Evolutionary conservation across 371 early-diverging fungal species (phyloP), one percentile per base, ranked within the genome.

Genomic region (Choanephora cucurbitarum): DNA sequence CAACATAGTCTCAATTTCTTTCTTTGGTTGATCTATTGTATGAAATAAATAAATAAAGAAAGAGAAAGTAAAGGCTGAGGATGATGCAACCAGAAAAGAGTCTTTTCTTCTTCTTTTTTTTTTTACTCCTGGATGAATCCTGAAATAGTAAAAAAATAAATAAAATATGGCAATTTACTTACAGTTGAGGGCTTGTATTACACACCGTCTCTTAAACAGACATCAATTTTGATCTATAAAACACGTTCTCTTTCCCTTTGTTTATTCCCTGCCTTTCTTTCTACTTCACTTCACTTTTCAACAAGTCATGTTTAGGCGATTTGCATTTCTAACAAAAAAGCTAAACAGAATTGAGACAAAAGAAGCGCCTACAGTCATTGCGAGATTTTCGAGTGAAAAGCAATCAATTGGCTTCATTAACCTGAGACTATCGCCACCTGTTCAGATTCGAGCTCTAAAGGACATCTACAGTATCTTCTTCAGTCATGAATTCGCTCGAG

Each of bases 401-500:
- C 75, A 75, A 41, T 56, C 57, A 7, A 67, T 71, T 19, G 66
- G 64, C 0, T 60, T 50, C 8, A 64, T 71, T 44, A 60, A 52
- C 13, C 49, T 72, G 37, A 61, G 65, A 17, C 41, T 70, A 5
- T 51, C 63, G 18, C 72, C 73, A 34, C 73, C 73, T 8, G 23
- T 41, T 15, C 44, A 55, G n/a, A 65, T 76, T 17, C 50, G 46
- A 19, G 24, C 49, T 8, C 51, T 49, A 28, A 34, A 44, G 28
- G 77, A 77, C 55, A n/a, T 62, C 13, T 10, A 40, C 11, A 50
- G 54, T 34, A 19, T 77, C 9, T 48, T 69, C n/a, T 28, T 59
- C 23, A 73, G 69, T 41, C 73, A 69, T 54, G 65, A 70, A n/a
- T 63, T 69, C 22, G 44, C 67, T 17, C 62, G 77, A 8, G 48